Evolutionary conservation across 805 yeast genomes (phyloP).

Genomic region (Nakazawaea populi): DNA sequence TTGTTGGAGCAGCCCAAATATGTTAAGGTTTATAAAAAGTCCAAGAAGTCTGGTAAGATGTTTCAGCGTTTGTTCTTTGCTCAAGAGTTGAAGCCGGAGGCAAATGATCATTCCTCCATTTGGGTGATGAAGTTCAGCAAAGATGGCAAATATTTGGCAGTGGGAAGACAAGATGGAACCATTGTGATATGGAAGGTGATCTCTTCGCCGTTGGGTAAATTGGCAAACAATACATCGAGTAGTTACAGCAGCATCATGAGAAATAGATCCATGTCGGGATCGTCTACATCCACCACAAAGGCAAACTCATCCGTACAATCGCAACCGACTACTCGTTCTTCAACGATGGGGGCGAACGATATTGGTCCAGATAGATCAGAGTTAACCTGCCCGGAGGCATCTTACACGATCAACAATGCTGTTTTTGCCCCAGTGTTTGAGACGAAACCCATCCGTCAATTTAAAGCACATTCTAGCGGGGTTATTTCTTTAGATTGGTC

Average conservation of each 20-base stretch:
- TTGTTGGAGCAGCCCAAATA: slow-evolving; percentile 50
- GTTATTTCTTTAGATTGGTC: slow-evolving; percentile 84
- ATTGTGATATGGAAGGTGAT: slow-evolving; percentile 78
- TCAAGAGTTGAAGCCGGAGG: slow-evolving; percentile 46
- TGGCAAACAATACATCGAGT: background rate
- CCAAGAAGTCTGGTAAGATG: slow-evolving; percentile 38
- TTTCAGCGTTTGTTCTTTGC: slow-evolving; percentile 55
- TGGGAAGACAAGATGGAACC: slow-evolving; percentile 72
- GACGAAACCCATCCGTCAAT: slow-evolving; percentile 52
- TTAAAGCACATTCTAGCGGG: slow-evolving; percentile 63
- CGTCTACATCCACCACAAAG: slow-evolving; percentile 6
- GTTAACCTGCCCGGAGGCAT: slow-evolving; percentile 10
- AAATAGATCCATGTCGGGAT: slow-evolving; percentile 4
- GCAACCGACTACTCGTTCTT: background rate
- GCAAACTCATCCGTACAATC: slow-evolving; percentile 1
- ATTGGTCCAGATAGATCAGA: slow-evolving; percentile 5
- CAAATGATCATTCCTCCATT: slow-evolving; percentile 35
- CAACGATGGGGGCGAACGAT: background rate
- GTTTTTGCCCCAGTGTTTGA: slow-evolving; percentile 76
- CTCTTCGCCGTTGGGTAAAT: slow-evolving; percentile 62
- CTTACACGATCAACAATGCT: slow-evolving; percentile 6
- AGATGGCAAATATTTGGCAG: slow-evolving; percentile 81
- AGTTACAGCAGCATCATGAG: background rate
- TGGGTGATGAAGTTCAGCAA: slow-evolving; percentile 68
- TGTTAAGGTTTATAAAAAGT: slow-evolving; percentile 41